Conservation (phyloP, 768 basidiomycete genomes). For the Gymnopilus dilepis region DNA sequence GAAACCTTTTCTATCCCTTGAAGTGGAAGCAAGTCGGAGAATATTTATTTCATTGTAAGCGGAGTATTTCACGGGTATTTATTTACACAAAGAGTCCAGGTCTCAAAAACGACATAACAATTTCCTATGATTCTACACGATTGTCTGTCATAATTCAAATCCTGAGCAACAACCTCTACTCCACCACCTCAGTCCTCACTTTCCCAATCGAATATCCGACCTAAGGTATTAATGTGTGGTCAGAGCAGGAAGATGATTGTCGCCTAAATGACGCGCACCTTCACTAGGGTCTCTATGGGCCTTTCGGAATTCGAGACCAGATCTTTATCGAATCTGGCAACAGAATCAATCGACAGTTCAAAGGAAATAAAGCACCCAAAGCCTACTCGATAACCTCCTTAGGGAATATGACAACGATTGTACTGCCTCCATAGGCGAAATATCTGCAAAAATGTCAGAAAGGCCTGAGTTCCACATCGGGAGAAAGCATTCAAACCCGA, state of each 20-base stretch:
- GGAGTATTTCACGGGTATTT: conserved; percentile 19
- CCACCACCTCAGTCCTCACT: conserved; percentile 11
- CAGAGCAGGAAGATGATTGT: neutral
- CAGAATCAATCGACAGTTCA: neutral
- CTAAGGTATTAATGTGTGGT: conserved; percentile 21
- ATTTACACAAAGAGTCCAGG: conserved; percentile 12
- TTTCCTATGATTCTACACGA: conserved; percentile 6
- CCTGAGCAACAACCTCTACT: neutral
- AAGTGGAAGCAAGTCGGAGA: neutral
- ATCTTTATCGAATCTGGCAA: conserved; percentile 62
- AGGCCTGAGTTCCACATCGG: neutral
- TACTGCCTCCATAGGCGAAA: conserved; percentile 82
- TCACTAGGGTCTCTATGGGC: conserved; percentile 71
- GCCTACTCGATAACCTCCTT: conserved; percentile 50
- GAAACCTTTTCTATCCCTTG: neutral
- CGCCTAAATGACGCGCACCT: conserved; percentile 40
- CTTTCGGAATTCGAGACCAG: conserved; percentile 56
- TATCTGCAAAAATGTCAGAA: conserved; percentile 41
- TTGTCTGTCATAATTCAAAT: neutral
- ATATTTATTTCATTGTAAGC: neutral
- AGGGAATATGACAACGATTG: conserved; percentile 66
- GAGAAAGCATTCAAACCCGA: conserved; percentile 42
- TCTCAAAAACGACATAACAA: conserved; percentile 3
- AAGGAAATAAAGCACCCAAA: neutral
- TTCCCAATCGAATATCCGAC: conserved; percentile 42